Evolutionary conservation across 2,329 filamentous ascomycete genomes (phyloP).

Genomic region (Alternaria consortialis): DNA sequence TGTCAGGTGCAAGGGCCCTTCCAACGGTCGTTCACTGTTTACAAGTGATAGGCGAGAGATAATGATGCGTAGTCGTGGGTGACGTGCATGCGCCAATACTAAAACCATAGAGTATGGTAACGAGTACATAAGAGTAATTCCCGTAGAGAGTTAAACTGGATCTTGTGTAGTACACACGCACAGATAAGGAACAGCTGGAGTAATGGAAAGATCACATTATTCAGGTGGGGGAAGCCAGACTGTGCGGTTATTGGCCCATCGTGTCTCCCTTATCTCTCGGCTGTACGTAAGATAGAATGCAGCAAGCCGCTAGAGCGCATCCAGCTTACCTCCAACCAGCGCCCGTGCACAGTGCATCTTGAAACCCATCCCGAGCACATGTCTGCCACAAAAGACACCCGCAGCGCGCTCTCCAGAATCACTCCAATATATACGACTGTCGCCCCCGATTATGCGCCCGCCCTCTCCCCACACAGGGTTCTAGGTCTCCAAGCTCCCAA

Average conservation of each 20-base stretch:
- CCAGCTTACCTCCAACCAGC: conserved; percentile 12
- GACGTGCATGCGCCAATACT: conserved; percentile 39
- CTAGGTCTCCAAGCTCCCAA: conserved; percentile 29
- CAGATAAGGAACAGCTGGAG: conserved; percentile 31
- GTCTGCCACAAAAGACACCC: conserved; percentile 45
- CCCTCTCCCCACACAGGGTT: conserved; percentile 30
- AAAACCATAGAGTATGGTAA: conserved; percentile 27
- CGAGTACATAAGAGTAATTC: conserved; percentile 51
- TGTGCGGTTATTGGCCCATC: conserved; percentile 31
- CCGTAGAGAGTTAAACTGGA: conserved; percentile 10
- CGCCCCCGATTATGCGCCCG: conserved; percentile 35
- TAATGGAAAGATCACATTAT: conserved; percentile 18
- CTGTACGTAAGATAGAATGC: conserved; percentile 20
- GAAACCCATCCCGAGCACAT: conserved; percentile 41
- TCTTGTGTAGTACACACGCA: conserved; percentile 10
- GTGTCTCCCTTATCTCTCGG: conserved; percentile 41
- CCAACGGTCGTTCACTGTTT: conserved; percentile 14
- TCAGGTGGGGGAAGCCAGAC: conserved; percentile 33
- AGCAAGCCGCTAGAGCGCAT: conserved; percentile 22
- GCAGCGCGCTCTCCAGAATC: conserved; percentile 30
- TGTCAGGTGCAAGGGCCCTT: conserved; percentile 5
- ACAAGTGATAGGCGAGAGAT: conserved; percentile 20
- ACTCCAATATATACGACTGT: conserved; percentile 23
- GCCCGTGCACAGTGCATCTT: conserved; percentile 18
- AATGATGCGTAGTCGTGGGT: conserved; percentile 32